A percentile compares a stretch with the other conserved stretches of the same genome.
Evolutionary conservation across 73 alveolate species (phyloP).

Genomic region (Paramecium octaurelia): DNA sequence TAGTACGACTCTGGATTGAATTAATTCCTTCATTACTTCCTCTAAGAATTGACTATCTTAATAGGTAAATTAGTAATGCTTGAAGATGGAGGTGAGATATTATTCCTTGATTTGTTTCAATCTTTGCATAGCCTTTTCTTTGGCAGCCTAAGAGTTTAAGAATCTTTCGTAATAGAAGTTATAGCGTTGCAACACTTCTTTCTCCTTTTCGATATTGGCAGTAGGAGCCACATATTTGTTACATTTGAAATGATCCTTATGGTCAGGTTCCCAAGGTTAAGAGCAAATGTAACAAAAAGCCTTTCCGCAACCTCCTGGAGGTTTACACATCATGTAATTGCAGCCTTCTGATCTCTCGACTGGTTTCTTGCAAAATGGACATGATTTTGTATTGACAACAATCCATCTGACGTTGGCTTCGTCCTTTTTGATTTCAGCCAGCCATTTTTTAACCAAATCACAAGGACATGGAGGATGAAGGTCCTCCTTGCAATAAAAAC

Average conservation of each 20-base stretch:
- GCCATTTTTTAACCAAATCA: conserved; percentile 57
- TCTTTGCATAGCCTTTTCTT: background rate
- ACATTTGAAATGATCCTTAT: conserved; percentile 72
- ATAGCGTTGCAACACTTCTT: conserved; percentile 48
- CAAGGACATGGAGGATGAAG: conserved; percentile 74
- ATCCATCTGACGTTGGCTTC: conserved; percentile 70
- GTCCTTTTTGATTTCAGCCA: conserved; percentile 59
- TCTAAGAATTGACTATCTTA: background rate
- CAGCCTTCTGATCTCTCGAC: conserved; percentile 77
- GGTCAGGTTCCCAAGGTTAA: conserved; percentile 71
- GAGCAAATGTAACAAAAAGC: conserved; percentile 78
- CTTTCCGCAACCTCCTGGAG: conserved; percentile 74
- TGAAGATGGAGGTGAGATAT: background rate
- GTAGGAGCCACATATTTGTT: conserved; percentile 57
- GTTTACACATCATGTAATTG: conserved; percentile 72
- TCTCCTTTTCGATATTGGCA: conserved; percentile 26
- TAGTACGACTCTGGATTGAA: conserved; percentile 17
- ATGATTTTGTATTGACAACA: conserved; percentile 65
- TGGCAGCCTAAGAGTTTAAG: conserved; percentile 59
- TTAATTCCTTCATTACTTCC: background rate
- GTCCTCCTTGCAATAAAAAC: conserved; percentile 68
- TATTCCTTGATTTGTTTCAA: background rate
- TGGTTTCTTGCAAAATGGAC: conserved; percentile 74
- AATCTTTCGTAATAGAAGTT: conserved; percentile 68
- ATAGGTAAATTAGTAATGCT: background rate